These are phyloP conservation scores for Pichia sp. DNA, from an alignment of 1,139 yeast species.

Conservation along the genomic window DNA sequence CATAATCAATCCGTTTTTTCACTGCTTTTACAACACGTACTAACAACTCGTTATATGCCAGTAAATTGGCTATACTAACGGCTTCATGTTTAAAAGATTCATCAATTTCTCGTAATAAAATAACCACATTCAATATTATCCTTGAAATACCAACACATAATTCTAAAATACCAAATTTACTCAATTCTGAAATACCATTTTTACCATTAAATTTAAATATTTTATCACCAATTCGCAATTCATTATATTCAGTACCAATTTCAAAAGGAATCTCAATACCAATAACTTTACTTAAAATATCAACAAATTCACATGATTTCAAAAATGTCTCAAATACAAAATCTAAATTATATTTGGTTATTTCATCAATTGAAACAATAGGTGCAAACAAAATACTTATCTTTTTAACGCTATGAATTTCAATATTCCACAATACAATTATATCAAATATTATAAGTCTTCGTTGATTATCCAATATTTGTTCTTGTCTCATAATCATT, in stretches of 20 bases:
- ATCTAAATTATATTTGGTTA: constrained; percentile 9
- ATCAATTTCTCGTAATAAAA: constrained; percentile 18
- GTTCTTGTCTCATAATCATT: background rate
- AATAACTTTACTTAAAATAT: constrained; percentile 5
- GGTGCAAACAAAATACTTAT: constrained; percentile 15
- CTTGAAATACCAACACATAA: constrained; percentile 20
- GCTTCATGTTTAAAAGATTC: background rate
- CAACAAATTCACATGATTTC: constrained; percentile 10
- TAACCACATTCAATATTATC: constrained; percentile 17
- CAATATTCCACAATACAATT: constrained; percentile 13
- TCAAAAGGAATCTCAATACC: constrained; percentile 14
- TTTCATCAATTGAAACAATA: constrained; percentile 10
- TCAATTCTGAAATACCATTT: constrained; percentile 1
- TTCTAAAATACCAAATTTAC: constrained; percentile 10
- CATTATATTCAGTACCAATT: constrained; percentile 1
- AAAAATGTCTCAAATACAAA: constrained; percentile 12
- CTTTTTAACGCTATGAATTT: background rate
- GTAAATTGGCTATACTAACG: constrained; percentile 14
- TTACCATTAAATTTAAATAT: background rate
- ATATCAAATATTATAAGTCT: constrained; percentile 2
- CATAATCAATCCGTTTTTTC: background rate
- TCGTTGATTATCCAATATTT: background rate
- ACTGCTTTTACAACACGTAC: constrained; percentile 1
- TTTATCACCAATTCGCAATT: constrained; percentile 5
- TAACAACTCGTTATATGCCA: constrained; percentile 17